Evolutionary conservation across 2,329 filamentous ascomycete genomes (phyloP).

Genomic region (Ampelomyces quisqualis): DNA sequence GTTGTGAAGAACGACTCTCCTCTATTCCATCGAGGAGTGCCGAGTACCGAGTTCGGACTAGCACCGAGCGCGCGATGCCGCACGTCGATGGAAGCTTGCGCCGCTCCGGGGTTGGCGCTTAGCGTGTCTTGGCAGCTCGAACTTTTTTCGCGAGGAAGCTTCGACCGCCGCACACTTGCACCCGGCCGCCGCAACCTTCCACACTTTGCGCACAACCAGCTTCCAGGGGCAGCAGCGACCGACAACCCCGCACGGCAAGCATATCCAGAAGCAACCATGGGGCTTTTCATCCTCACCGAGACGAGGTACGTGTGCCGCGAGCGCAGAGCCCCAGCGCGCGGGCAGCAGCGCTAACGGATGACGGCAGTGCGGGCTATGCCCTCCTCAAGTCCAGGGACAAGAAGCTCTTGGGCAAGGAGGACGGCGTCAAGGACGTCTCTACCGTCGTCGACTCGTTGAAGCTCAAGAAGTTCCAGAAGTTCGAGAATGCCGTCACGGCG

Average conservation of each 20-base stretch:
- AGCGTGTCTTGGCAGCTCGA: constrained; percentile 16
- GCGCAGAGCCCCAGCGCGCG: constrained; percentile 7
- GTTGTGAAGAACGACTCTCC: too few relatives aligned
- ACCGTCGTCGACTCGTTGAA: constrained; percentile 88
- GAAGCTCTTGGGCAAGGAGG: constrained; percentile 89
- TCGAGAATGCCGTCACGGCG: constrained; percentile 87
- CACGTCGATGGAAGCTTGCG: constrained; percentile 4
- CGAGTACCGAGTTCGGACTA: too few relatives aligned
- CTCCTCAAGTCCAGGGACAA: constrained; percentile 98
- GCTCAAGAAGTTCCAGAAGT: constrained; percentile 95
- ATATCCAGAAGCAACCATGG: constrained; percentile 40
- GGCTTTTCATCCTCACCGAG: constrained; percentile 44
- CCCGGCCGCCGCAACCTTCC: constrained; percentile 12
- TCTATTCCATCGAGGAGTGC: too few relatives aligned
- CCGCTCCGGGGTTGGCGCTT: background rate
- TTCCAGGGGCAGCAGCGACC: constrained; percentile 12
- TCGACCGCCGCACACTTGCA: constrained; percentile 19
- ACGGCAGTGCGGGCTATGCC: constrained; percentile 87
- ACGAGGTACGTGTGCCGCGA: constrained; percentile 28
- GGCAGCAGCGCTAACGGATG: constrained; percentile 18
- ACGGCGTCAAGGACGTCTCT: constrained; percentile 73
- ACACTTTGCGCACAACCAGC: constrained; percentile 15
- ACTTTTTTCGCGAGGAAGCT: constrained; percentile 16
- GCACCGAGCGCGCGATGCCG: background rate
- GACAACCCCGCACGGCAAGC: constrained; percentile 2